phyloP scores from a whole-genome alignment of 495 filamentous ascomycete genomes.

The Lepidopterella palustris region DNA sequence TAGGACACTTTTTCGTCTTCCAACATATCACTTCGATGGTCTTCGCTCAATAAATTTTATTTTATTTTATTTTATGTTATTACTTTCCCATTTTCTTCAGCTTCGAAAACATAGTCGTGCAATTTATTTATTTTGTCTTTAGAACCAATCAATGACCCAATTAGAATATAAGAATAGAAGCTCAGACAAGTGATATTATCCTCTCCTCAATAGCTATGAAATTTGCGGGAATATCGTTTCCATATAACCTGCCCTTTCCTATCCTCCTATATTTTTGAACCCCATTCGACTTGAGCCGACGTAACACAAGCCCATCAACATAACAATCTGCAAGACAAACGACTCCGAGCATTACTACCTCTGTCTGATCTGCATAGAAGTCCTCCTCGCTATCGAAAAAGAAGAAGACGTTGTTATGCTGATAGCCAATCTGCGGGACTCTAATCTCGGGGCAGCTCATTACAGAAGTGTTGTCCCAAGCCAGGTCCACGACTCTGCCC shows the following conservation, averaged over 20 bases:
- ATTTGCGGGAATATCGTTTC: background rate
- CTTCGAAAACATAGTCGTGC: too few species aligned
- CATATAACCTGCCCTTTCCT: background rate
- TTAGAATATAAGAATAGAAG: too few species aligned
- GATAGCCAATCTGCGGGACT: background rate
- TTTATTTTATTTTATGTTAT: too few species aligned
- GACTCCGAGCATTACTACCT: background rate
- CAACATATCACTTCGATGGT: too few species aligned
- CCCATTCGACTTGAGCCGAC: background rate
- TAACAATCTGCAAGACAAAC: background rate
- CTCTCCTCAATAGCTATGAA: background rate
- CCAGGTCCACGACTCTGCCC: background rate
- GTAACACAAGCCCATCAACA: background rate
- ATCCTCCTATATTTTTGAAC: background rate
- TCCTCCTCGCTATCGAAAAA: slow-evolving; percentile 4
- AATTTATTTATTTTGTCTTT: too few species aligned
- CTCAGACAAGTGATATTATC: background rate
- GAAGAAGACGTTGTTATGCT: background rate
- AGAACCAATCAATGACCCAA: too few species aligned
- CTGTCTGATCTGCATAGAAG: background rate
- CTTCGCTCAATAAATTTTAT: too few species aligned
- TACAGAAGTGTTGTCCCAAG: background rate
- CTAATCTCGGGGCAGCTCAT: background rate
- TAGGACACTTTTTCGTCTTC: too few species aligned
- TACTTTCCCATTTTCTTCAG: too few species aligned